Base-by-base conservation (phyloP, 192 early-diverging fungal genomes). In the Rhizophagus prolifer region DNA sequence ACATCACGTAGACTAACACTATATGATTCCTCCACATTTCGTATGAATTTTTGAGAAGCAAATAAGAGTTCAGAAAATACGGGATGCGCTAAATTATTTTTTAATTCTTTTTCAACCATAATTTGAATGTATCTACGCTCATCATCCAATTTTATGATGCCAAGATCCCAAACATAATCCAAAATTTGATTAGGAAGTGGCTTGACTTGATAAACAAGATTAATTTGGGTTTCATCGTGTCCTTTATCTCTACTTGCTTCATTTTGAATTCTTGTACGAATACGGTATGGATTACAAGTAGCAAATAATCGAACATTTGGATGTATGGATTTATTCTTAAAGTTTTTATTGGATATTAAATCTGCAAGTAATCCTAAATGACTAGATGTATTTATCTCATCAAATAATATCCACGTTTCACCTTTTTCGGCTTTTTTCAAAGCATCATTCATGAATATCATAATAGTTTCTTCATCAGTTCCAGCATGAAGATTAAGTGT, bases 1-100 rank as follows among this genome's bases (percentile, higher is more conserved):
- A 75, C 28, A 47, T 75, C 74, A 28, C 74, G 74, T 23, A 75
- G 31, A 59, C 74, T 75, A 28, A 75, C 74, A 26, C 64, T 68
- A 28, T 25, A 5, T 14, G 25, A 5, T 31, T 30, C 74, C n/a
- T 75, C 74, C 2, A 75, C 31, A 26, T 70, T 65, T 1, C 74
- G 74, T 23, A 75, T 67, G 28, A 69, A 75, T 67, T 34, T 21
- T 31, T 75, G 74, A 19, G 74, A 75, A 9, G 70, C 1, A 65
- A 69, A 75, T 8, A 75, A 44, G 2, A 44, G 41, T 12, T 44
- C 41, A 9, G 38, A 28, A 30, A 58, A 70, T 59, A 9, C 16
- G 9, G 25, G 65, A 26, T 9, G 2, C 10, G 61, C 26, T 23
- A 38, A 31, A 8, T 38, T 8, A 38, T 44, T 44, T 44, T 12